Base-by-base conservation (phyloP, 345 rosid species). In the Nephelium lappaceum region DNA sequence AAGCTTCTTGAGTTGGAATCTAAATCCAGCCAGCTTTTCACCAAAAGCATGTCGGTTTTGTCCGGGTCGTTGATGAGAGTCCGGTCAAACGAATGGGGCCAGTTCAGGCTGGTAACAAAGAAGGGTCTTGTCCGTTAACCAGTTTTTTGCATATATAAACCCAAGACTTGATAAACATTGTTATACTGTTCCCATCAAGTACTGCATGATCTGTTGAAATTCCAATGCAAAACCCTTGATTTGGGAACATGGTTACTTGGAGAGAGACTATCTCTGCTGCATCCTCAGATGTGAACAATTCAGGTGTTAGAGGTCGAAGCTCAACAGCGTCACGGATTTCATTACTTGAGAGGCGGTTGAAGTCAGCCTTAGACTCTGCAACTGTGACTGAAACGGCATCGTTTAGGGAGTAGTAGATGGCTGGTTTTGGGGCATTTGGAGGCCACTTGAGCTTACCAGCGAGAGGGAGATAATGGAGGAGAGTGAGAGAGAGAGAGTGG, bases 271-370 rank as follows among this genome's bases (percentile, higher is more conserved):
- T 15, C 3, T 75, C 36, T 15, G 71, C 77, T 0, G 55, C 43
- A 1, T 83, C 77, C 3, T 85, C 80, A 3, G 86, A 79, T 14
- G 72, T 25, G 5, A 25, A 15, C 51, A 87, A 78, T 51, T 73
- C 49, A 0, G 92, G 90, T 11, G 80, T 72, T 36, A 85, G 77
- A 19, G 79, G 75, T 67, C 84, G 87, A 19, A 76, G 81, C 57
- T 81, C 85, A 5, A 36, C 18, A 5, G 85, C 84, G 11, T 68
- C 51, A 4, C 71, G 84, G 27, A 78, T 69, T 43, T 60, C 27
- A 2, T 81, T 62, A 58, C 82, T 70, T 1, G 85, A 51, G 4
- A 89, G 72, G 49, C 6, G 72, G 8, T 79, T 7, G 5, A 87
- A 78, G 57, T 82, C 81, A 4, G 71, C 81, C 18, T 67, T 23